A percentile compares a stretch with the other conserved stretches of the same genome.
These are phyloP conservation scores for Neckera pumila DNA, from an alignment of 225 moss, liverwort and hornwort species.

Conservation along the genomic window DNA sequence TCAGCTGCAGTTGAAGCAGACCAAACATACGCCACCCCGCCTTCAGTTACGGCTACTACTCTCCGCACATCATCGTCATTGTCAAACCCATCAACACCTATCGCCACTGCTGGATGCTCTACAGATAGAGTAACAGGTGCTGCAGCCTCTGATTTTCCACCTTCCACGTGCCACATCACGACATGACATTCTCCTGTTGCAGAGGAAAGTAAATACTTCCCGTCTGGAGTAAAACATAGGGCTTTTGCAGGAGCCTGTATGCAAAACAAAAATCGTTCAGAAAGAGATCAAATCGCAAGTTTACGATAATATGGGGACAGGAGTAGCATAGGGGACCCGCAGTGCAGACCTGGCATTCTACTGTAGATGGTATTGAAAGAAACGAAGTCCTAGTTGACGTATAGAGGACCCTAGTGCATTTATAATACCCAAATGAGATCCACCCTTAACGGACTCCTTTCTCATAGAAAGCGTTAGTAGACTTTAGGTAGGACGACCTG, in stretches of 20 bases:
- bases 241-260: slow-evolving; percentile 61
- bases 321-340: background rate
- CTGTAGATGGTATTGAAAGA: background rate
- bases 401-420: background rate
- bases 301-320: background rate
- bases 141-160: slow-evolving; percentile 30
- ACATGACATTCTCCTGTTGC: slow-evolving; percentile 76
- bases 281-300: background rate
- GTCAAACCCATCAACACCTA: slow-evolving; percentile 49
- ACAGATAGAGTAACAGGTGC: slow-evolving; percentile 47
- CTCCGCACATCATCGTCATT: slow-evolving; percentile 19
- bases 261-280: background rate
- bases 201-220: slow-evolving; percentile 61
- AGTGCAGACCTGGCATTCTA: background rate
- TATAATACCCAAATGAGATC: background rate
- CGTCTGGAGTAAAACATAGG: slow-evolving; percentile 66
- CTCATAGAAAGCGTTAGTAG: background rate
- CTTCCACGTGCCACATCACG: slow-evolving; percentile 61
- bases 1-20: slow-evolving; percentile 45
- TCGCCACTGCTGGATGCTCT: slow-evolving; percentile 69
- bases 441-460: too few species aligned
- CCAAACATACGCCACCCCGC: slow-evolving; percentile 80
- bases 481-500: background rate
- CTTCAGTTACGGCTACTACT: slow-evolving; percentile 63
- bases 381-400: background rate